phyloP scores from a whole-genome alignment of 176 grass and related monocot species.

The Olyra latifolia region DNA sequence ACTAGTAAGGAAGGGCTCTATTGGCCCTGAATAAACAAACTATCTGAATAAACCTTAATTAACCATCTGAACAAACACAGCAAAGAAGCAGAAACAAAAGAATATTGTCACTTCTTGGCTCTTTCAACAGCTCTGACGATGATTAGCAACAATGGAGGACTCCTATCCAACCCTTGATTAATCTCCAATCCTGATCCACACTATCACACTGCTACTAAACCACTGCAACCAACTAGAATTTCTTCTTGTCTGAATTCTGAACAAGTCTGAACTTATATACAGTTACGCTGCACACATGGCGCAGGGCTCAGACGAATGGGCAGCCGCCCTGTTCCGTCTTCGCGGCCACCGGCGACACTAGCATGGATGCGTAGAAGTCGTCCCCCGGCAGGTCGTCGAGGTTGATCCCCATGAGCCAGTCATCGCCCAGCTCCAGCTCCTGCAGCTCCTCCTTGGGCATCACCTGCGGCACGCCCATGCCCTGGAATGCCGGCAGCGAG shows the following conservation, averaged over 20 bases:
- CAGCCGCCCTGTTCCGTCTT: constrained; percentile 28
- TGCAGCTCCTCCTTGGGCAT: constrained; percentile 37
- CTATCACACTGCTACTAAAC: background rate
- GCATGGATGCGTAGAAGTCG: constrained; percentile 27
- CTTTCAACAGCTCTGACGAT: background rate
- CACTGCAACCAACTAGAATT: background rate
- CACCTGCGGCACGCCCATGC: background rate
- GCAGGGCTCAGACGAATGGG: constrained; percentile 30
- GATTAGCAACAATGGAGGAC: background rate
- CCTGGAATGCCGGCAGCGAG: background rate
- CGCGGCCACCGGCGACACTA: constrained; percentile 8
- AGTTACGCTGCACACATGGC: background rate
- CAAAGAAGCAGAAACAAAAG: background rate
- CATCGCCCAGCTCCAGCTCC: background rate
- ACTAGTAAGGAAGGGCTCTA: background rate
- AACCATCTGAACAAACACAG: background rate
- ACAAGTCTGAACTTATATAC: constrained; percentile 33
- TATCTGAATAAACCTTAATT: background rate
- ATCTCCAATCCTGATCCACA: background rate
- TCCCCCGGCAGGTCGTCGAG: constrained; percentile 60
- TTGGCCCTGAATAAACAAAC: background rate
- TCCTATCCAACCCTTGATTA: background rate
- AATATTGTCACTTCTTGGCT: background rate
- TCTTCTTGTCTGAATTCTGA: background rate
- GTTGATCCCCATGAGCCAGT: constrained; percentile 72